Conservation (phyloP, 2,329 filamentous ascomycete species). For the Cylindrodendrum hubeiense region DNA sequence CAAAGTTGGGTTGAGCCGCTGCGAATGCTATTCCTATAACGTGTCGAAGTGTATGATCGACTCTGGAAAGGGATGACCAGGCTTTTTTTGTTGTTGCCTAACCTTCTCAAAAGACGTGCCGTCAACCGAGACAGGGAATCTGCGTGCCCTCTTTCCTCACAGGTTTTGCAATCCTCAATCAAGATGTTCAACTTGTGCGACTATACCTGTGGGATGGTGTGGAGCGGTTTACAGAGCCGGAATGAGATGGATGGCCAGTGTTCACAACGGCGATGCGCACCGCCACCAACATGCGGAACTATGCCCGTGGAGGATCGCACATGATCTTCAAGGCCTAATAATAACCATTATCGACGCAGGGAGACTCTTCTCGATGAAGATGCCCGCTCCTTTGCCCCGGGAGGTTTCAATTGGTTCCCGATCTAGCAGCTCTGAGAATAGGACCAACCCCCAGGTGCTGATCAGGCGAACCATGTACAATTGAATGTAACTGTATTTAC, state of each 20-base stretch:
- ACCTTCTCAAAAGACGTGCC: neutral
- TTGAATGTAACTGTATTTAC: neutral
- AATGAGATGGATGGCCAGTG: neutral
- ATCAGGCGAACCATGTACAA: neutral
- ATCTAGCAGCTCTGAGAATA: neutral
- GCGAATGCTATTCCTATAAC: neutral
- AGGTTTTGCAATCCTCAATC: neutral
- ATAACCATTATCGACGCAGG: neutral
- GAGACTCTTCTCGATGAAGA: neutral
- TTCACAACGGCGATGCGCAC: neutral
- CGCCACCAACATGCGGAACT: neutral
- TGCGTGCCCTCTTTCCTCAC: neutral
- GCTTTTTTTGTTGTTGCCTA: neutral
- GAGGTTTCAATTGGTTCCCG: neutral
- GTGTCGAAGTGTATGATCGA: neutral
- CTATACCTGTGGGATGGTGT: neutral
- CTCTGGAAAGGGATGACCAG: neutral
- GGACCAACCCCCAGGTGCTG: neutral
- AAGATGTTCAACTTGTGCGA: neutral
- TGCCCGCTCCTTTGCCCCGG: neutral
- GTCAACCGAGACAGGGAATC: neutral
- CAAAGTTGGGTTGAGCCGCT: no score
- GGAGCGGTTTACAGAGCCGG: neutral
- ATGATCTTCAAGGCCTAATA: neutral
- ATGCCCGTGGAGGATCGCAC: neutral